Evolutionary conservation across 2,329 filamentous ascomycete species (phyloP), one percentile per base, ranked within the genome.

Genomic region (Knufia fluminis): DNA sequence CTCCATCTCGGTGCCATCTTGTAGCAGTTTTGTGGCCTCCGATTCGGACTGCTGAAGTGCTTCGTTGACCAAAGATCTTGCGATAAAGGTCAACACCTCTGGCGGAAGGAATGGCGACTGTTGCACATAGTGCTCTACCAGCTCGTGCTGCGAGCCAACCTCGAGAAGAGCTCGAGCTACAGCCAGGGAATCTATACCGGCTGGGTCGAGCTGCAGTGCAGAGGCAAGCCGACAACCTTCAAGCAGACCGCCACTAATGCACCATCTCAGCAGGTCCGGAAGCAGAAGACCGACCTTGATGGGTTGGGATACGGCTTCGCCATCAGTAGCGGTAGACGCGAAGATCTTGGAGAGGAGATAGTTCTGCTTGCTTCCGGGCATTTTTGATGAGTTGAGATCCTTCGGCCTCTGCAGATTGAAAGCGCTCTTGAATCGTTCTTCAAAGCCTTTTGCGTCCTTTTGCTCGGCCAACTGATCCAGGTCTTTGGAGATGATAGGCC

Each of bases 231-330:
- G 68, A 43, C 62, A 63, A 6, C 59, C 49, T 14, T 62, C 67
- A 3, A 73, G 50, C 23, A 69, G 61, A 16, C 68, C 66, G 6
- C 63, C 50, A 10, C 62, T 55, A 40, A 68, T 62, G 10, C 73
- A 62, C 69, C 69, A 72, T 26, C 64, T 53, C 45, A 68, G 68
- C 52, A 57, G 48, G 68, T 56, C 16, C 54, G 59, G 12, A 68
- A 56, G 41, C 57, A 62, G 45, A 57, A 60, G 7, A 58, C 54
- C 12, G 58, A 60, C 23, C 59, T 59, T 24, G 57, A 64, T 56
- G 1, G 56, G 46, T 7, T 57, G 60, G 16, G 46, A 38, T 32
- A 33, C 50, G 14, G 54, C 35, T 6, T 48, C 54, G 12, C 60
- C 54, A 23, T 59, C 49, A 12, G 63, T 23, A 22, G 48, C 19